Evolutionary conservation across 2,329 filamentous ascomycete genomes (phyloP).

Genomic region (Penicillium freii): DNA sequence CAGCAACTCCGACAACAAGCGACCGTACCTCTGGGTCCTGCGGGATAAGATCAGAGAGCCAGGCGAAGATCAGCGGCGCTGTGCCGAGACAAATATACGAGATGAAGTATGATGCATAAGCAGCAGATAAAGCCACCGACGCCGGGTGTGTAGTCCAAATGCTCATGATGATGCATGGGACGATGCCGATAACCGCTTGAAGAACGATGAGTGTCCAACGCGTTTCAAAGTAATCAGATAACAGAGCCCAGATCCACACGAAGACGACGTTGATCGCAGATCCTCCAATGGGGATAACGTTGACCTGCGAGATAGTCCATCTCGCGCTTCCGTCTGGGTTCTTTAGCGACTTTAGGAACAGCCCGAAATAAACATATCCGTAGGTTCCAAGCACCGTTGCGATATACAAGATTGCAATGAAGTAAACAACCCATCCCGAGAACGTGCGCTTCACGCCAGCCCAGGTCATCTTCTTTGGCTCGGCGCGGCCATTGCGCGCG

Average conservation of each 20-base stretch:
- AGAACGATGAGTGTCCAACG: constrained; percentile 52
- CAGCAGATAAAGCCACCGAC: constrained; percentile 45
- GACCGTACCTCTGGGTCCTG: constrained; percentile 52
- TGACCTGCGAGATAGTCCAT: constrained; percentile 49
- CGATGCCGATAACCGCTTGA: constrained; percentile 49
- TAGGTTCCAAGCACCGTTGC: constrained; percentile 49
- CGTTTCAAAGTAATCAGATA: constrained; percentile 52
- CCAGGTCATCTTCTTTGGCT: constrained; percentile 49
- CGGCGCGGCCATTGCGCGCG: constrained; percentile 46
- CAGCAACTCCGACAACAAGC: constrained; percentile 50
- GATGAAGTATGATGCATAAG: constrained; percentile 55
- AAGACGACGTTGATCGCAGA: constrained; percentile 51
- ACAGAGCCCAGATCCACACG: constrained; percentile 55
- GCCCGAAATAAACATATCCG: constrained; percentile 39
- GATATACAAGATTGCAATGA: constrained; percentile 48
- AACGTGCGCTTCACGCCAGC: constrained; percentile 47
- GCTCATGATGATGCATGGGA: constrained; percentile 53
- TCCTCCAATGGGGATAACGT: constrained; percentile 51
- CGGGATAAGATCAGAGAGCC: constrained; percentile 52
- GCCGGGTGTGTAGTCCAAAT: constrained; percentile 52
- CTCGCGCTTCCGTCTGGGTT: constrained; percentile 42
- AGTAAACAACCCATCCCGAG: constrained; percentile 47
- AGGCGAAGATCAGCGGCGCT: constrained; percentile 53
- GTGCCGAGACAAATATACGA: constrained; percentile 50
- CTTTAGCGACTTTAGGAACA: constrained; percentile 25